Evolutionary conservation across 441 rosid species (phyloP).

Genomic region (Biscutella laevigata): DNA sequence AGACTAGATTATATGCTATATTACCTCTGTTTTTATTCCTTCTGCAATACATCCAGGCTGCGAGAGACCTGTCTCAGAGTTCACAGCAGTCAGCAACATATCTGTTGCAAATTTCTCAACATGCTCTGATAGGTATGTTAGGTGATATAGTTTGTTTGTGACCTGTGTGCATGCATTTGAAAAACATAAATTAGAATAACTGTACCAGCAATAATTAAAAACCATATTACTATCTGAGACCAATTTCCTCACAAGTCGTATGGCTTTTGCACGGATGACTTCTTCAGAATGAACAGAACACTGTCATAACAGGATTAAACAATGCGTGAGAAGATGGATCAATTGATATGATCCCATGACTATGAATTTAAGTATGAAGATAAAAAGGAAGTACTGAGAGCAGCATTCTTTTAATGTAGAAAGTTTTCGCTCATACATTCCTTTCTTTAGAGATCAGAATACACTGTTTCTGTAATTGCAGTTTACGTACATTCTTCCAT

Average conservation of each 20-base stretch:
- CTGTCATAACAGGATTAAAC: constrained; percentile 45
- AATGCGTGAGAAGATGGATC: constrained; percentile 18
- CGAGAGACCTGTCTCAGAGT: constrained; percentile 41
- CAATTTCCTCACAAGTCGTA: constrained; percentile 70
- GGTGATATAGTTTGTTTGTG: constrained; percentile 90
- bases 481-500: constrained; percentile 5
- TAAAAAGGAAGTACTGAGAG: not conserved
- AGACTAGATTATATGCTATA: constrained; percentile 8
- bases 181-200: constrained; percentile 13
- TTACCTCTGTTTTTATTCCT: constrained; percentile 60
- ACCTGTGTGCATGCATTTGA: constrained; percentile 54
- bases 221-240: constrained; percentile 5
- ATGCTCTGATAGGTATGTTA: constrained; percentile 57
- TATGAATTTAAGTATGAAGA: not conserved
- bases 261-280: constrained; percentile 89
- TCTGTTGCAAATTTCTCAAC: constrained; percentile 89
- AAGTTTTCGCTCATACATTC: not conserved
- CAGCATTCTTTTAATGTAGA: constrained; percentile 1
- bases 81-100: constrained; percentile 68
- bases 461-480: not conserved
- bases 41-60: constrained; percentile 42
- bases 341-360: not conserved
- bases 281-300: constrained; percentile 97
- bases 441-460: constrained; percentile 7
- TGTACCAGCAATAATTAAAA: constrained; percentile 9